A percentile compares a stretch with the other conserved stretches of the same genome.
Evolutionary conservation across 352 stramenopile species (phyloP).

Genomic region (Halophytophthora polymorphica): DNA sequence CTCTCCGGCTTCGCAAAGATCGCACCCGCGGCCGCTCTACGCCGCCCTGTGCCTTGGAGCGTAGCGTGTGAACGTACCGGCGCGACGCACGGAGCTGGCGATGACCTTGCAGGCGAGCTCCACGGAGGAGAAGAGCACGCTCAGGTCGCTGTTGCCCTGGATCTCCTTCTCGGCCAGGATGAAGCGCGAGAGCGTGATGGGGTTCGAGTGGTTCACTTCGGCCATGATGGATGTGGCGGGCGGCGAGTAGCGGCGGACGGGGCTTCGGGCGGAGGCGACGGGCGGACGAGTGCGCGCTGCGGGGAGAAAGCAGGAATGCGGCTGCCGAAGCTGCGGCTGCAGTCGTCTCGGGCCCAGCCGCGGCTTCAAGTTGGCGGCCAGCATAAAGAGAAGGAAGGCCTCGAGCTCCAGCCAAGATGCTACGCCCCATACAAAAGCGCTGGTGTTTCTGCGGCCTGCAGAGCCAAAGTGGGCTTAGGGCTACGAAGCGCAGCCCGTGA

Average conservation of each 20-base stretch:
- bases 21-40: too few relatives aligned
- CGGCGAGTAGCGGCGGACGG: not conserved
- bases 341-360: too few relatives aligned
- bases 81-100: slow-evolving; percentile 94
- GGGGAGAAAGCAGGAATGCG: slow-evolving; percentile 17
- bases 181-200: slow-evolving; percentile 93
- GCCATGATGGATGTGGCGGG: slow-evolving; percentile 18
- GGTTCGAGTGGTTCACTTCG: slow-evolving; percentile 75
- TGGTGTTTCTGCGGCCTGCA: too few relatives aligned
- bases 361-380: too few relatives aligned
- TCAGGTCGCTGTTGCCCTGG: slow-evolving; percentile 92
- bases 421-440: too few relatives aligned
- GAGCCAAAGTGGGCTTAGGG: not conserved
- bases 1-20: too few relatives aligned
- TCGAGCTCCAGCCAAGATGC: too few relatives aligned
- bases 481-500: slow-evolving; percentile 2
- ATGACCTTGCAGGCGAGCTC: slow-evolving; percentile 97
- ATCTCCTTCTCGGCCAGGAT: slow-evolving; percentile 91
- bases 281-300: slow-evolving; percentile 12
- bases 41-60: too few relatives aligned
- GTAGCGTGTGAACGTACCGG: slow-evolving; percentile 44
- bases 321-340: too few relatives aligned
- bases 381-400: too few relatives aligned
- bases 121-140: slow-evolving; percentile 96
- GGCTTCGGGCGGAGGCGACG: slow-evolving; percentile 1